A percentile compares a stretch with the other conserved stretches of the same genome.
These are phyloP conservation scores for Penicillium turbatum DNA, from an alignment of 495 filamentous ascomycete genomes.

Conservation along the genomic window DNA sequence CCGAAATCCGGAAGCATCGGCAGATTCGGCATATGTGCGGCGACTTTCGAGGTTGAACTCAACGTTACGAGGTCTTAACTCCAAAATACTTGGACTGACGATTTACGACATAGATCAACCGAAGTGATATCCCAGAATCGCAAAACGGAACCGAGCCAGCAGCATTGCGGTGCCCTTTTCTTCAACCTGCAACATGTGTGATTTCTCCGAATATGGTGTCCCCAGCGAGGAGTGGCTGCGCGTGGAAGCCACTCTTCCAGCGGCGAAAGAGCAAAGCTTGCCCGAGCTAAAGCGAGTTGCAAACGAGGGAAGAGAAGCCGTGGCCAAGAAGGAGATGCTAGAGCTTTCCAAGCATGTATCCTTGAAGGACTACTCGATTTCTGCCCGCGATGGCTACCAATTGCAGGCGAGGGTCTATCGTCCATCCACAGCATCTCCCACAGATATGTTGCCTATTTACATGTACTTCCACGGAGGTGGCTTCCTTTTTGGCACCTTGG, in stretches of 20 bases:
- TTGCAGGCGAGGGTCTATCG: slow-evolving; percentile 43
- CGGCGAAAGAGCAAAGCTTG: slow-evolving; percentile 11
- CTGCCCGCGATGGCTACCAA: slow-evolving; percentile 36
- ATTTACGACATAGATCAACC: too few relatives aligned
- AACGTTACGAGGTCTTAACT: too few relatives aligned
- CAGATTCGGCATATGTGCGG: too few relatives aligned
- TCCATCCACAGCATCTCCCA: slow-evolving; percentile 14
- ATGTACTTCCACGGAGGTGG: slow-evolving; percentile 51
- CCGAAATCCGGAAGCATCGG: too few relatives aligned
- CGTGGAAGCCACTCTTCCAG: slow-evolving; percentile 28
- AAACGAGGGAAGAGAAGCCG: slow-evolving; percentile 27
- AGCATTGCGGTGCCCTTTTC: background rate
- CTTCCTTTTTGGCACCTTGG: slow-evolving; percentile 39
- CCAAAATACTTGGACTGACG: too few relatives aligned
- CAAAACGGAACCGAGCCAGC: background rate
- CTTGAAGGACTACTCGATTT: slow-evolving; percentile 29
- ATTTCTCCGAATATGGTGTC: slow-evolving; percentile 36
- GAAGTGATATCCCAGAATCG: background rate
- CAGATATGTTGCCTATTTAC: slow-evolving; percentile 36
- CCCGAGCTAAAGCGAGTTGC: slow-evolving; percentile 21
- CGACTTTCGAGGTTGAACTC: too few relatives aligned
- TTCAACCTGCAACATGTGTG: slow-evolving; percentile 22
- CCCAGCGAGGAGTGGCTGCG: slow-evolving; percentile 40
- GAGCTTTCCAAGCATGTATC: slow-evolving; percentile 22
- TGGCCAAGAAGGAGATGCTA: slow-evolving; percentile 26